A percentile compares a stretch with the other conserved stretches of the same genome.
These are phyloP conservation scores for Ceratobasidium sp. DNA, from an alignment of 1,284 basidiomycete genomes.

Conservation along the genomic window DNA sequence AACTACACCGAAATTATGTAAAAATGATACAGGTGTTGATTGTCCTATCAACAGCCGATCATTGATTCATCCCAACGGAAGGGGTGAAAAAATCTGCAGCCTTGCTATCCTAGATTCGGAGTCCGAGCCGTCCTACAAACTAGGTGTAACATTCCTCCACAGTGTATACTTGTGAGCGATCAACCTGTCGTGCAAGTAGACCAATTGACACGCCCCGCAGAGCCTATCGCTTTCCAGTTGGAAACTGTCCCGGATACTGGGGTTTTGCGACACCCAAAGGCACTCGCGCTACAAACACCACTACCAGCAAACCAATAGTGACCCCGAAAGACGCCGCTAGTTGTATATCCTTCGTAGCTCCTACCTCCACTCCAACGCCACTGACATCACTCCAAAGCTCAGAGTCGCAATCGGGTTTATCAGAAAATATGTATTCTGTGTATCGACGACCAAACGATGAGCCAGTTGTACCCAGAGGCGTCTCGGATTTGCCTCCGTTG, in stretches of 20 bases:
- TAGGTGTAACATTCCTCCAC: constrained; percentile 25
- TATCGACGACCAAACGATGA: not conserved
- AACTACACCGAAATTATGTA: constrained; percentile 1
- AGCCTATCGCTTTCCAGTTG: constrained; percentile 28
- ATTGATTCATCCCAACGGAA: constrained; percentile 5
- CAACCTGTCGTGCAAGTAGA: too few species aligned
- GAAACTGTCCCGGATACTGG: constrained; percentile 24
- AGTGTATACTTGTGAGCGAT: constrained; percentile 26
- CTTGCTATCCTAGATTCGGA: too few species aligned
- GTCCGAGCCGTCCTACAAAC: too few species aligned
- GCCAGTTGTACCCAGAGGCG: not conserved
- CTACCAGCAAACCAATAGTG: constrained; percentile 1
- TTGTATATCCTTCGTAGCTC: constrained; percentile 8
- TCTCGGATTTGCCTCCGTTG: constrained; percentile 4
- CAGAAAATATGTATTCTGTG: not conserved
- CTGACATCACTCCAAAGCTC: not conserved
- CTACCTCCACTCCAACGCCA: constrained; percentile 22
- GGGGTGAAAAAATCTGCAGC: not conserved
- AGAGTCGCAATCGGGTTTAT: not conserved
- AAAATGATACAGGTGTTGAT: not conserved
- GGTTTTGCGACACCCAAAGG: constrained; percentile 26
- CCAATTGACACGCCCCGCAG: not conserved
- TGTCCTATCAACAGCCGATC: not conserved
- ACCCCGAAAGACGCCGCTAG: constrained; percentile 16
- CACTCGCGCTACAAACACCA: not conserved